Conservation (phyloP, 371 early-diverging fungal species). For the Apophysomyces variabilis region DNA sequence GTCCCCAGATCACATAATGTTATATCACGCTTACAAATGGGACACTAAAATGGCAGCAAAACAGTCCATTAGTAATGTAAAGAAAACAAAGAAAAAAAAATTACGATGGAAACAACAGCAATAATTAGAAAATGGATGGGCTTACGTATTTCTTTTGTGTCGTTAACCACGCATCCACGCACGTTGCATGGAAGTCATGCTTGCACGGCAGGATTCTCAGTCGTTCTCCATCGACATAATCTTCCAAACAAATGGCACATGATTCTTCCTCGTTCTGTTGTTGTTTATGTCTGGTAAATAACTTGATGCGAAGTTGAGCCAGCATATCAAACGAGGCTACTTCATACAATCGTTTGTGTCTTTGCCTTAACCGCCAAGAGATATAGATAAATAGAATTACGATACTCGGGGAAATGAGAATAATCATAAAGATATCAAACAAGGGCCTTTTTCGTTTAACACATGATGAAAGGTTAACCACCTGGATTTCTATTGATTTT, state of each 20-base stretch:
- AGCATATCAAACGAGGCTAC: conserved; percentile 73
- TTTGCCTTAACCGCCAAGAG: conserved; percentile 63
- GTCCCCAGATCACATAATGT: not conserved
- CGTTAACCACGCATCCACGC: conserved; percentile 89
- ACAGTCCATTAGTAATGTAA: not conserved
- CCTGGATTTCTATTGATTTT: conserved; percentile 18
- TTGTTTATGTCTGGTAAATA: conserved; percentile 56
- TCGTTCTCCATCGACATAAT: conserved; percentile 77
- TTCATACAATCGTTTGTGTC: conserved; percentile 60
- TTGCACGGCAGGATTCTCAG: conserved; percentile 84
- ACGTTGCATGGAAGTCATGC: conserved; percentile 90
- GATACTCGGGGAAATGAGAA: conserved; percentile 30
- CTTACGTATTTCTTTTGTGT: conserved; percentile 74
- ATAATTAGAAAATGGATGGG: conserved; percentile 1
- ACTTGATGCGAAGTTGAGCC: conserved; percentile 60
- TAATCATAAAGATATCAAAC: conserved; percentile 28
- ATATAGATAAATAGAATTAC: conserved; percentile 68
- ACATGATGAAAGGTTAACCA: not conserved
- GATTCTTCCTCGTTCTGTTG: conserved; percentile 64
- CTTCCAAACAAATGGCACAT: conserved; percentile 94
- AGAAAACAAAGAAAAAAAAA: not conserved
- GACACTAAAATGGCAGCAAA: conserved; percentile 6
- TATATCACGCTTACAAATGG: conserved; percentile 3
- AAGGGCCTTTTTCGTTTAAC: conserved; percentile 24
- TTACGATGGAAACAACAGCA: no score